Base-by-base conservation (phyloP, 148 eudicot species). In the Vaccinium myrtillus region DNA sequence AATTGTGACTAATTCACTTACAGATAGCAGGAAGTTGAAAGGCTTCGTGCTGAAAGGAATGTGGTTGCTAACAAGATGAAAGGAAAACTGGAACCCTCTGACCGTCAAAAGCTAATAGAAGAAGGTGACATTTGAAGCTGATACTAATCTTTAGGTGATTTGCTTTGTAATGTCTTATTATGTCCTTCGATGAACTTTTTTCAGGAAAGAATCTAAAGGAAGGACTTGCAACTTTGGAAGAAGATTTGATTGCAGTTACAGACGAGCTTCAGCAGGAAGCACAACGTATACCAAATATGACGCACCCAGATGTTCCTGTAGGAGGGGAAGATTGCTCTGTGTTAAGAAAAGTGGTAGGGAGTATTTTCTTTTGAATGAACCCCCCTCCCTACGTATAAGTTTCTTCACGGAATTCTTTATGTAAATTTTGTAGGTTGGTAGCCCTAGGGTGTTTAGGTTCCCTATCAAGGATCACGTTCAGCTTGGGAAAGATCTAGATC, bases 1-100 rank as follows among this genome's bases (percentile, higher is more conserved):
- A 87, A 84, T 79, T 80, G 77, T 92, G 89, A 94, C 98, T 96
- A 92, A 96, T 92, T 89, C 85, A 91, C 75, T 92, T 87, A 90
- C 95, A 94, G 95, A 94, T 90, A 87, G 90, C 98, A 96, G 99
- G 99, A 94, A 90, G 99, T 96, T 84, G 98, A 96, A 88, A 89
- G 89, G 82, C 93, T 94, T 81, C 97, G 99, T 59, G 91, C 91
- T 25, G 99, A 94, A 87, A 93, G 99, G 86, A 96, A 96, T 90
- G 90, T 84, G 14, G 99, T 96, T 77, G 98, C 99, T 71, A 94
- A 92, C 93, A 92, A 92, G 91, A 96, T 96, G 99, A 96, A 94
- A 88, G 97, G 94, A 77, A 96, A 96, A 86, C 78, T 96, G 43
- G 99, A 94, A 87, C 90, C 91, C 19, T 86, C 89, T 54, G 94